A percentile compares a stretch with the other conserved stretches of the same genome.
Evolutionary conservation across 371 early-diverging fungal species (phyloP).

Genomic region (Lichtheimia ramosa): DNA sequence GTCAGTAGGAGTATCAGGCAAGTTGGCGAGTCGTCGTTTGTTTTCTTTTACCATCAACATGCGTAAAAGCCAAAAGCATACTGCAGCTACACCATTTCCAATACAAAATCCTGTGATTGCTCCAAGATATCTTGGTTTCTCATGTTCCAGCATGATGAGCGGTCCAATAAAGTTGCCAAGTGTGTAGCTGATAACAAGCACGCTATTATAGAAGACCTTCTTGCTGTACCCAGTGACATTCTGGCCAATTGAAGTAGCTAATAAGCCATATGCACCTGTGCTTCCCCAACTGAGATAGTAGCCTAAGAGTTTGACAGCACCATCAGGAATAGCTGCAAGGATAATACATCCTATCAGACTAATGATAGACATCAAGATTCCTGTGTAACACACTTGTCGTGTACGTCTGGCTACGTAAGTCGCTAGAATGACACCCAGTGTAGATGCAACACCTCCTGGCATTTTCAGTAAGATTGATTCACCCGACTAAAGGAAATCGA

Average conservation of each 20-base stretch:
- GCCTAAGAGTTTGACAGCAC: slow-evolving; percentile 27
- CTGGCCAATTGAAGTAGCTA: slow-evolving; percentile 23
- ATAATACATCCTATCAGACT: slow-evolving; percentile 28
- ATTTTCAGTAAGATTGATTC: slow-evolving; percentile 35
- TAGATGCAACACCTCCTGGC: slow-evolving; percentile 22
- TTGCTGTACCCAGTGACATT: slow-evolving; percentile 46
- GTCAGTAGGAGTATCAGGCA: slow-evolving; percentile 11
- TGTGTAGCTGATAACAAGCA: slow-evolving; percentile 24
- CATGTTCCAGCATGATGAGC: slow-evolving; percentile 22
- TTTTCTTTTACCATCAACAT: slow-evolving; percentile 15
- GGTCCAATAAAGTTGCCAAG: slow-evolving; percentile 39
- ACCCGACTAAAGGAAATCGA: slow-evolving; percentile 4
- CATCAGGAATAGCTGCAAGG: slow-evolving; percentile 21
- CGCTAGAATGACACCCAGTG: slow-evolving; percentile 13
- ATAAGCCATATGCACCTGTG: slow-evolving; percentile 25
- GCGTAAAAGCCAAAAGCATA: slow-evolving; percentile 22
- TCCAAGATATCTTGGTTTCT: slow-evolving; percentile 14
- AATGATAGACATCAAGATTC: slow-evolving; percentile 15
- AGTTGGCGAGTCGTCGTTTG: slow-evolving; percentile 16
- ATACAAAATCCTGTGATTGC: slow-evolving; percentile 30
- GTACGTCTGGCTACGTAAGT: slow-evolving; percentile 20
- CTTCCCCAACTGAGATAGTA: slow-evolving; percentile 29
- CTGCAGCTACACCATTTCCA: slow-evolving; percentile 25
- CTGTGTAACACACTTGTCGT: slow-evolving; percentile 16
- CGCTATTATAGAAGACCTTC: slow-evolving; percentile 33